A percentile compares a stretch with the other conserved stretches of the same genome.
Evolutionary conservation across 176 grass and related monocot species (phyloP).

Genomic region (Coix lacrymajobi): DNA sequence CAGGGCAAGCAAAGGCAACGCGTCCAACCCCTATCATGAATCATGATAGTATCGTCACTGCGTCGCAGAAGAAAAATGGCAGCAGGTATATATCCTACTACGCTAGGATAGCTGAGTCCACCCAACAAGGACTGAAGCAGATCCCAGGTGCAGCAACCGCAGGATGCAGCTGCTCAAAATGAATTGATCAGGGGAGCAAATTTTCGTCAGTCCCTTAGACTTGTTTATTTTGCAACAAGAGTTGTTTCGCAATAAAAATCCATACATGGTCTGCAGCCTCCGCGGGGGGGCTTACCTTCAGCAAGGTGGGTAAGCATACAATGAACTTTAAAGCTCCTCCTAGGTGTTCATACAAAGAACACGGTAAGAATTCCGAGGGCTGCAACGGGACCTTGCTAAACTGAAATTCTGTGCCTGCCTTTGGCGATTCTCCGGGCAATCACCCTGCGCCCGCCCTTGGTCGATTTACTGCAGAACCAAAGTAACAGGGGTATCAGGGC

Average conservation of each 20-base stretch:
- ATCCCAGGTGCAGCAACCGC: neutral
- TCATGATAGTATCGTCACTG: neutral
- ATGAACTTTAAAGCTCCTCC: neutral
- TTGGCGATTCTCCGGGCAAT: conserved; percentile 84
- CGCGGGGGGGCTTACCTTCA: neutral
- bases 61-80: conserved; percentile 2
- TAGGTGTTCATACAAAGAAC: neutral
- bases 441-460: conserved; percentile 71
- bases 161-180: neutral
- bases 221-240: conserved; percentile 15
- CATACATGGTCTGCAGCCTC: neutral
- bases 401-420: conserved; percentile 72
- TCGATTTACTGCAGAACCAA: conserved; percentile 48
- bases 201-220: neutral
- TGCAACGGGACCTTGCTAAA: conserved; percentile 16
- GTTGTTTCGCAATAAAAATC: neutral
- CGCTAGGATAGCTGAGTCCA: neutral
- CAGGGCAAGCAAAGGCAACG: conserved; percentile 7
- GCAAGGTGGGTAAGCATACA: neutral
- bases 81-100: neutral
- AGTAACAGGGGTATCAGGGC: neutral
- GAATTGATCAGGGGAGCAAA: neutral
- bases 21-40: neutral
- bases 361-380: neutral
- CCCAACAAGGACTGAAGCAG: neutral